A percentile compares a stretch with the other conserved stretches of the same genome.
Evolutionary conservation across 805 yeast genomes (phyloP).

Genomic region (Starmera quercuum): DNA sequence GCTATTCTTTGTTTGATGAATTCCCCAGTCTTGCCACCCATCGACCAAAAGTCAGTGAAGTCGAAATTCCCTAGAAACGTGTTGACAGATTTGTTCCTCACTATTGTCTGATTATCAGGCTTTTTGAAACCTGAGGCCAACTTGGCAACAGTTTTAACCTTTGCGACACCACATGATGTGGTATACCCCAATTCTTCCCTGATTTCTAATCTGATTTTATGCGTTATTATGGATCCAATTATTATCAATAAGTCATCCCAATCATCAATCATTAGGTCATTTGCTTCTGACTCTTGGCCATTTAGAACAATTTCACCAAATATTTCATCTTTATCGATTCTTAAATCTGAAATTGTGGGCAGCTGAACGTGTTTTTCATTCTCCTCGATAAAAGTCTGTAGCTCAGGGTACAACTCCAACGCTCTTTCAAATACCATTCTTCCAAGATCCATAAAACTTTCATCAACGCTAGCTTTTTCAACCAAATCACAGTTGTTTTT

Average conservation of each 20-base stretch:
- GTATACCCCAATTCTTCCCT: constrained; percentile 60
- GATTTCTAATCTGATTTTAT: constrained; percentile 46
- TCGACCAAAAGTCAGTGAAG: constrained; percentile 73
- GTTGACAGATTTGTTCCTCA: constrained; percentile 40
- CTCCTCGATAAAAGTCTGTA: constrained; percentile 16
- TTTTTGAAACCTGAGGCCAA: constrained; percentile 79
- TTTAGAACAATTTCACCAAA: background rate
- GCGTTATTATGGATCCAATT: constrained; percentile 56
- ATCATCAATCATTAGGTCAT: constrained; percentile 25
- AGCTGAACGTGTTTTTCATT: constrained; percentile 4
- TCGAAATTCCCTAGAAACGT: constrained; percentile 54
- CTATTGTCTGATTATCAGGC: constrained; percentile 80
- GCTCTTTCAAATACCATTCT: constrained; percentile 42
- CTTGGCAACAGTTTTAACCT: constrained; percentile 74
- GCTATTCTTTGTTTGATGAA: constrained; percentile 40
- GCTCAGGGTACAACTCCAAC: constrained; percentile 38
- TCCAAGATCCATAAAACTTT: constrained; percentile 82
- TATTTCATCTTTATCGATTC: background rate
- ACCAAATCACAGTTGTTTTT: constrained; percentile 55
- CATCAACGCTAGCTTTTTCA: constrained; percentile 95
- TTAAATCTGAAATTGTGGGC: constrained; percentile 20
- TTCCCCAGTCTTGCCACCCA: constrained; percentile 87
- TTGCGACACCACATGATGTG: constrained; percentile 82
- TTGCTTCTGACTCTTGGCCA: constrained; percentile 6
- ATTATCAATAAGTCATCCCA: constrained; percentile 80